Percentiles rank a stretch among this genome's conserved stretches.
Conservation (phyloP, 495 filamentous ascomycete species). For the Annulohypoxylon moriforme region DNA sequence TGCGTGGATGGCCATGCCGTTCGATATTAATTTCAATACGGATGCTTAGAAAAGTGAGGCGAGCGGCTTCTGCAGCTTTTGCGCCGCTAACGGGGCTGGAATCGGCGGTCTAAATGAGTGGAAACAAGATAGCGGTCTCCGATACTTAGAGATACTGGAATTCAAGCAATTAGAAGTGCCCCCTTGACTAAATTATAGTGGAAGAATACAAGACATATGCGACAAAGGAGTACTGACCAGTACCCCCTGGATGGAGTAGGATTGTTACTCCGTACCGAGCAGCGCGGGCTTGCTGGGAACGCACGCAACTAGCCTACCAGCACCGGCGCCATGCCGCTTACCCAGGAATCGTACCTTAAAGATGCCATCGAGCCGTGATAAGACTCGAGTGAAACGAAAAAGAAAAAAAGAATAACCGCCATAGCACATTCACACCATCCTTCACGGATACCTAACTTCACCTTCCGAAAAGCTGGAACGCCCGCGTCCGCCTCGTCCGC, state of each 20-base stretch:
- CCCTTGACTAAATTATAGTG: background rate
- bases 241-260: constrained; percentile 21
- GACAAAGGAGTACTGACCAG: constrained; percentile 1
- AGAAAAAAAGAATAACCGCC: constrained; percentile 24
- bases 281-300: background rate
- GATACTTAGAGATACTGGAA: constrained; percentile 3
- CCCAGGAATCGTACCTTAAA: constrained; percentile 4
- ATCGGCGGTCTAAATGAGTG: constrained; percentile 35
- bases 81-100: constrained; percentile 38
- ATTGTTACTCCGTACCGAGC: constrained; percentile 31
- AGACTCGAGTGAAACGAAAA: constrained; percentile 13
- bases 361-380: constrained; percentile 11
- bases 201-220: constrained; percentile 6
- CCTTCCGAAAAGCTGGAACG: constrained; percentile 26
- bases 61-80: constrained; percentile 27
- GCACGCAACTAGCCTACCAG: constrained; percentile 37
- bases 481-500: constrained; percentile 24
- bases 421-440: constrained; percentile 14
- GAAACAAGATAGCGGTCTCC: background rate
- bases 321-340: constrained; percentile 36
- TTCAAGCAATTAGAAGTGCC: background rate
- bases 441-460: constrained; percentile 7
- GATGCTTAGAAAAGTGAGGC: constrained; percentile 42
- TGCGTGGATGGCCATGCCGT: constrained; percentile 42
- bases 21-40: constrained; percentile 42